Evolutionary conservation across 352 stramenopile species (phyloP).

Genomic region (Globisporangium apiculatum): DNA sequence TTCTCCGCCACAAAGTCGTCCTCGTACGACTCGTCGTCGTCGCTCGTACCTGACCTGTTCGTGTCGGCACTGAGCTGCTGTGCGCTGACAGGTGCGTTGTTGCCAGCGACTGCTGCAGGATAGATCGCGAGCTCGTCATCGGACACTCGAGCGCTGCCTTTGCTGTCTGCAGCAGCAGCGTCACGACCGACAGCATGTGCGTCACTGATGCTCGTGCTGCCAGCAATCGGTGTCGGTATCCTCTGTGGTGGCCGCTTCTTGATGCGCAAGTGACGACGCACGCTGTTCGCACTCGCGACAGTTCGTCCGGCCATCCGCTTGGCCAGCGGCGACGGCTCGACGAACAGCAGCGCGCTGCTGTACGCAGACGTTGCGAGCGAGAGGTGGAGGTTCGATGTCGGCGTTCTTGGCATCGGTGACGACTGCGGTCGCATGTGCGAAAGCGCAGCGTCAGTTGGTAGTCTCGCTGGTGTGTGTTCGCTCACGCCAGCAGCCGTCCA

Average conservation of each 20-base stretch:
- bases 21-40: conserved; percentile 23
- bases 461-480: conserved; percentile 3
- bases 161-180: background rate
- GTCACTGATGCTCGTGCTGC: too few relatives aligned
- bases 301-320: conserved; percentile 29
- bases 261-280: conserved; percentile 16
- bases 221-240: conserved; percentile 3
- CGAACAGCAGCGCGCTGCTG: conserved; percentile 24
- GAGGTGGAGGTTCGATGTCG: background rate
- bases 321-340: conserved; percentile 36
- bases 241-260: conserved; percentile 14
- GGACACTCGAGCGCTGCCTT: too few relatives aligned
- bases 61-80: background rate
- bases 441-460: background rate
- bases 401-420: background rate
- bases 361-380: conserved; percentile 27
- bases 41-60: background rate
- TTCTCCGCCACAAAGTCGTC: conserved; percentile 33
- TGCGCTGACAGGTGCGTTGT: background rate
- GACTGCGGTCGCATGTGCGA: conserved; percentile 6
- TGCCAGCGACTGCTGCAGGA: background rate
- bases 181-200: too few relatives aligned
- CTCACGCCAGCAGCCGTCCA: too few relatives aligned
- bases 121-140: too few relatives aligned
- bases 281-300: conserved; percentile 21